These are phyloP conservation scores for Oleoguttula mirabilis DNA, from an alignment of 495 filamentous ascomycete species.

Conservation along the genomic window DNA sequence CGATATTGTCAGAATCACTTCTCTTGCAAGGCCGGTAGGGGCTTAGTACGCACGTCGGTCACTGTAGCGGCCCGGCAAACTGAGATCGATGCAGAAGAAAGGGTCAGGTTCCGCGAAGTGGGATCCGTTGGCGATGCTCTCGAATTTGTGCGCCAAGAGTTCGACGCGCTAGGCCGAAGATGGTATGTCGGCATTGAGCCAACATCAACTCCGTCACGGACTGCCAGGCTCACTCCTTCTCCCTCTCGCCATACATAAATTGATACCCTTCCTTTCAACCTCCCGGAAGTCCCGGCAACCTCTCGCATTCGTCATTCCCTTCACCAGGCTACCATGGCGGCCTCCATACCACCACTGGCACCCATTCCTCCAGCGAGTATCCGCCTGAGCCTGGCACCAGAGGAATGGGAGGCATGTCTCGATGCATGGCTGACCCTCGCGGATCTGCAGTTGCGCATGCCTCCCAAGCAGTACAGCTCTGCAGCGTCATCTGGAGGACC, in stretches of 20 bases:
- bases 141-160: too few relatives aligned
- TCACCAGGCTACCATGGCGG: too few relatives aligned
- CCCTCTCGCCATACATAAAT: too few relatives aligned
- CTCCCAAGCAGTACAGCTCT: constrained; percentile 40
- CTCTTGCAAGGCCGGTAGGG: too few relatives aligned
- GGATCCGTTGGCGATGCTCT: too few relatives aligned
- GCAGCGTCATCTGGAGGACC: constrained; percentile 42
- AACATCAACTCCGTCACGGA: too few relatives aligned
- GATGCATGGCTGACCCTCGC: constrained; percentile 63
- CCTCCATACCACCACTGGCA: constrained; percentile 63
- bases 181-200: too few relatives aligned
- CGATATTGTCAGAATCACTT: neutral
- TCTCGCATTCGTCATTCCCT: too few relatives aligned
- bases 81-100: constrained; percentile 28
- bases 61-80: constrained; percentile 28
- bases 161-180: too few relatives aligned
- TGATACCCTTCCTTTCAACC: too few relatives aligned
- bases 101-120: neutral
- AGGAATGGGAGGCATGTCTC: constrained; percentile 68
- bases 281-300: too few relatives aligned
- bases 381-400: constrained; percentile 48
- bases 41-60: constrained; percentile 34
- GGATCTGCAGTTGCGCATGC: constrained; percentile 48
- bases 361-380: constrained; percentile 60
- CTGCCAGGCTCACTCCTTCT: too few relatives aligned